A percentile compares a stretch with the other conserved stretches of the same genome.
Conservation (phyloP, 768 basidiomycete genomes). For the Psilocybe azurescens region DNA sequence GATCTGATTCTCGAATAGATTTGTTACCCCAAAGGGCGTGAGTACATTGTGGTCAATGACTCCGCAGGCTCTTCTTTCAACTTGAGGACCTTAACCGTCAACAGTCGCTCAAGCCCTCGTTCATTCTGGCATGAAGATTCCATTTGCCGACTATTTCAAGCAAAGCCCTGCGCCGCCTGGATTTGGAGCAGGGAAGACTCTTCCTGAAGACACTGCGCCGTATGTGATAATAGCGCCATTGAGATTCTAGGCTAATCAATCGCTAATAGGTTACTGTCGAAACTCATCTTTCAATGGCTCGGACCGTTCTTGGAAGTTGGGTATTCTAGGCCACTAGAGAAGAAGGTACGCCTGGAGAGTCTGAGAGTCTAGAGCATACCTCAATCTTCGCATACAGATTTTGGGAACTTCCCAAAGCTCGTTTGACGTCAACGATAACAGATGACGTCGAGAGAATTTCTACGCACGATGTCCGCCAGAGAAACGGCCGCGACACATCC, state of each 20-base stretch:
- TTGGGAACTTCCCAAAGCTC: conserved; percentile 54
- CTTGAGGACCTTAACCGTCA: too few relatives aligned
- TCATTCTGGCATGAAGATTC: conserved; percentile 11
- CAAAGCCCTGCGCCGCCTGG: conserved; percentile 53
- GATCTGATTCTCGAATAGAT: too few relatives aligned
- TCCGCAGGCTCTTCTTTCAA: not conserved
- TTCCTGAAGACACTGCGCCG: conserved; percentile 47
- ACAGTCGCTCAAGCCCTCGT: too few relatives aligned
- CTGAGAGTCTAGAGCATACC: conserved; percentile 23
- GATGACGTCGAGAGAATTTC: conserved; percentile 51
- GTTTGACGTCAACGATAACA: conserved; percentile 43
- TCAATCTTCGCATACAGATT: conserved; percentile 43
- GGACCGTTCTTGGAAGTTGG: conserved; percentile 61
- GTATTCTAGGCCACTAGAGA: conserved; percentile 59
- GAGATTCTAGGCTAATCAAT: not conserved
- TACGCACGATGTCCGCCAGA: conserved; percentile 56
- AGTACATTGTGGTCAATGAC: not conserved
- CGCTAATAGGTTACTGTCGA: conserved; percentile 48
- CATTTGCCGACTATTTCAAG: conserved; percentile 42
- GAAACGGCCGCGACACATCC: conserved; percentile 44
- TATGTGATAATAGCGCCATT: conserved; percentile 22
- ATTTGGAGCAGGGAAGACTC: conserved; percentile 48
- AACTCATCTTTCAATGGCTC: conserved; percentile 57
- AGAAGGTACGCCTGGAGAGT: conserved; percentile 45
- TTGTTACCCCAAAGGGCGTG: not conserved